A percentile compares a stretch with the other conserved stretches of the same genome.
Conservation (phyloP, 2,329 filamentous ascomycete species). For the Pseudocercospora cruenta region DNA sequence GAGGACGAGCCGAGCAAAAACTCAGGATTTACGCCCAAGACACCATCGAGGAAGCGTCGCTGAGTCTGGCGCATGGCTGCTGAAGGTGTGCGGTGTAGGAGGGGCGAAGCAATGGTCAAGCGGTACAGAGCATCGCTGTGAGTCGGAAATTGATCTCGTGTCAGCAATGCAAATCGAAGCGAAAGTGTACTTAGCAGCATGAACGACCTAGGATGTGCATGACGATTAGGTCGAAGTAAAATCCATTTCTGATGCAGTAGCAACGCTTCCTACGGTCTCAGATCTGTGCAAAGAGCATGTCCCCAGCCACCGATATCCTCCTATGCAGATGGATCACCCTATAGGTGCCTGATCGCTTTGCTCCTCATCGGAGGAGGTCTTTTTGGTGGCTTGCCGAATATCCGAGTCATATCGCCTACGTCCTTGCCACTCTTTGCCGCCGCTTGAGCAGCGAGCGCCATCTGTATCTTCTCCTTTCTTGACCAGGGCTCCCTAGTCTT, state of each 20-base stretch:
- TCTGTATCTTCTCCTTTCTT: slow-evolving; percentile 11
- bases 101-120: neutral
- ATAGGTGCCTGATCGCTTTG: neutral
- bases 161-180: neutral
- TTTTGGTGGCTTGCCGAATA: neutral
- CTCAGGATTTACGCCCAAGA: neutral
- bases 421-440: neutral
- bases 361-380: neutral
- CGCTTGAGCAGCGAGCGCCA: neutral
- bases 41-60: neutral
- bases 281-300: neutral
- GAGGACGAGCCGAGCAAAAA: neutral
- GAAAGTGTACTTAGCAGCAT: neutral
- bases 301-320: neutral
- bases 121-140: neutral
- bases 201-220: neutral
- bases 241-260: neutral
- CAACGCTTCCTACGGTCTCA: neutral
- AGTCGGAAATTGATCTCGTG: neutral
- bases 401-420: neutral
- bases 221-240: neutral
- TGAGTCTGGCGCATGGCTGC: neutral
- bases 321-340: neutral
- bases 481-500: slow-evolving; percentile 14
- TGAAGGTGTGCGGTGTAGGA: neutral